These are phyloP conservation scores for Neurospora sp. DNA, from an alignment of 495 filamentous ascomycete genomes.

Conservation along the genomic window DNA sequence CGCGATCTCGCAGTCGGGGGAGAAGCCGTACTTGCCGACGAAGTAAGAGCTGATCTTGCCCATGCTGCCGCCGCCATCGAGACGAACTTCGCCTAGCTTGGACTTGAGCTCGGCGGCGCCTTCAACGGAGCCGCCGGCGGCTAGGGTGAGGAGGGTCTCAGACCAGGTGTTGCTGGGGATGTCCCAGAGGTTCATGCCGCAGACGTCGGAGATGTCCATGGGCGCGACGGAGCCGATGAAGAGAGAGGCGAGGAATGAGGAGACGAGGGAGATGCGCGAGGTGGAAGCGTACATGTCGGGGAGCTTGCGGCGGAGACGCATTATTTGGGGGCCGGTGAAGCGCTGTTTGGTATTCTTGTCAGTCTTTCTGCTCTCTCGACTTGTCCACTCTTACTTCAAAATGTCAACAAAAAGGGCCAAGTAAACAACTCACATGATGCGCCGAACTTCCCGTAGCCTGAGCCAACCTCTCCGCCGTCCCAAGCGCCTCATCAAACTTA, in stretches of 20 bases:
- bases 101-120: slow-evolving; percentile 56
- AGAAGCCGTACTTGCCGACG: slow-evolving; percentile 66
- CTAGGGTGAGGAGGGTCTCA: slow-evolving; percentile 60
- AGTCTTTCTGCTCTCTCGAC: slow-evolving; percentile 4
- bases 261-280: slow-evolving; percentile 81
- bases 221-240: slow-evolving; percentile 80
- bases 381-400: background rate
- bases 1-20: slow-evolving; percentile 58
- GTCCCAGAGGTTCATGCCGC: slow-evolving; percentile 96
- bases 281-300: slow-evolving; percentile 74
- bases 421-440: slow-evolving; percentile 61
- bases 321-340: slow-evolving; percentile 96
- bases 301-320: slow-evolving; percentile 69
- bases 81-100: slow-evolving; percentile 72
- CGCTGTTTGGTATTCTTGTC: slow-evolving; percentile 43
- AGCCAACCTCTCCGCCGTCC: slow-evolving; percentile 56
- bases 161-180: slow-evolving; percentile 65
- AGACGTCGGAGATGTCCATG: slow-evolving; percentile 89
- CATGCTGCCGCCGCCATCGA: slow-evolving; percentile 70
- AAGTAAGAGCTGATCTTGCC: slow-evolving; percentile 71
- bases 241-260: slow-evolving; percentile 86
- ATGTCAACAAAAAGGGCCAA: background rate
- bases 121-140: slow-evolving; percentile 52
- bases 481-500: slow-evolving; percentile 64
- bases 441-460: slow-evolving; percentile 79